Evolutionary conservation across 345 rosid genomes (phyloP), one percentile per base, ranked within the genome.

Genomic region (Acer negundo): DNA sequence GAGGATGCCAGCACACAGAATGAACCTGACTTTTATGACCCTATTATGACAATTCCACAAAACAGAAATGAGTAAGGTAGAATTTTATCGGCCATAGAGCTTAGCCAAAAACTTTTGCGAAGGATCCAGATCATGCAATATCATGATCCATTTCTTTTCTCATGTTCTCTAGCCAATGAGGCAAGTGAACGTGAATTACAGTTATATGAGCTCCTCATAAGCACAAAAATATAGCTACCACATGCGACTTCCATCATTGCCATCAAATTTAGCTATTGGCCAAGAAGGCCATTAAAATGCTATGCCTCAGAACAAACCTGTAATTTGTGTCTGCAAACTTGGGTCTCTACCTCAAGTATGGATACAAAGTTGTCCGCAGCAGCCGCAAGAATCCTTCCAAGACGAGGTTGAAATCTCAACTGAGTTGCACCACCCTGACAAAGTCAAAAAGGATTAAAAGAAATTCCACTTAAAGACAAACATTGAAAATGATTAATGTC

Each of bases 331-430:
- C 84, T 76, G 81, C 86, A 85, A 72, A 58, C 83, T 84, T 84
- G 89, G 66, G 86, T 79, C 72, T 92, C 96, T 38, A 88, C 94
- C 26, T 92, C 96, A 56, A 87, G 77, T 69, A 90, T 75, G 47
- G 91, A 88, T 38, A 90, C 82, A 77, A 40, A 67, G 78, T 85
- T 90, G 56, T 88, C 90, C 40, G 83, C 82, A 7, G 89, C 88
- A 81, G 90, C 87, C 47, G 94, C 96, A 76, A 92, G 89, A 74
- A 84, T 75, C 87, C 85, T 81, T 73, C 94, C 96, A 74, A 46
- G 62, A 67, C 61, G 83, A 35, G 96, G 92, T 77, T 92, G 94
- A 80, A 92, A 90, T 66, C 93, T 82, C 70, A 89, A 63, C 78
- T 80, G 80, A 31, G 86, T 87, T 70, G 90, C 90, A 81, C 90